A percentile compares a stretch with the other conserved stretches of the same genome.
Conservation (phyloP, 495 filamentous ascomycete species). For the Physcia stellaris region DNA sequence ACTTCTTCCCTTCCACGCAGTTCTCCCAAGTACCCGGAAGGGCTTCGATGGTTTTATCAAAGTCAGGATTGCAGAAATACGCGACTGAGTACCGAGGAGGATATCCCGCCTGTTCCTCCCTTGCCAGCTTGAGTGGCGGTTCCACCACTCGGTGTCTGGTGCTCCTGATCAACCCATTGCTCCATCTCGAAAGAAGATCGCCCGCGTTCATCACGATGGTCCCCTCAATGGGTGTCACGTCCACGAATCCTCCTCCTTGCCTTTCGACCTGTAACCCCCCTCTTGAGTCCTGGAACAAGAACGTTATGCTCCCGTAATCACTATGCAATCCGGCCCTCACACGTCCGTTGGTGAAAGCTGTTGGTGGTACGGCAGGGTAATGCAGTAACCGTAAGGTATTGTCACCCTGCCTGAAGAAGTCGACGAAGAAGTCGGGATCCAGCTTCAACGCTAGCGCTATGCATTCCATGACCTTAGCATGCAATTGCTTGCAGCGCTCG, state of each 20-base stretch:
- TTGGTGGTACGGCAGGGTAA: constrained; percentile 57
- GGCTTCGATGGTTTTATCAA: constrained; percentile 62
- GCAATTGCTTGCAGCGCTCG: constrained; percentile 54
- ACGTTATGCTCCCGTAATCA: constrained; percentile 78
- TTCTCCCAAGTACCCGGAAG: constrained; percentile 72
- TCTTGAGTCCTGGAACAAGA: constrained; percentile 75
- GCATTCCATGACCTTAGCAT: constrained; percentile 71
- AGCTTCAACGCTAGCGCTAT: constrained; percentile 77
- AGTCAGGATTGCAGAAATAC: constrained; percentile 91
- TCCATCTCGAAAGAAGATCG: constrained; percentile 79
- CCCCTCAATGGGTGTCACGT: constrained; percentile 68
- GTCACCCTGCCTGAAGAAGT: constrained; percentile 56
- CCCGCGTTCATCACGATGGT: constrained; percentile 89
- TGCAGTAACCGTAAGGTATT: constrained; percentile 84
- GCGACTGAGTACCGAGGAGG: constrained; percentile 38
- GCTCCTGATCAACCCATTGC: constrained; percentile 76
- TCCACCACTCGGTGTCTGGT: constrained; percentile 86
- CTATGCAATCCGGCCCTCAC: constrained; percentile 78
- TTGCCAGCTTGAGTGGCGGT: constrained; percentile 36
- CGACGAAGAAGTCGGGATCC: constrained; percentile 62
- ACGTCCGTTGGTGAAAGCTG: constrained; percentile 60
- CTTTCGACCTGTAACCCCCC: constrained; percentile 78
- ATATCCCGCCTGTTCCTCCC: constrained; percentile 20
- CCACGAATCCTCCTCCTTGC: constrained; percentile 63
- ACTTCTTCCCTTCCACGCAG: constrained; percentile 57